Base-by-base conservation (phyloP, 768 basidiomycete species). In the Tylopilus vinaceipallidus region DNA sequence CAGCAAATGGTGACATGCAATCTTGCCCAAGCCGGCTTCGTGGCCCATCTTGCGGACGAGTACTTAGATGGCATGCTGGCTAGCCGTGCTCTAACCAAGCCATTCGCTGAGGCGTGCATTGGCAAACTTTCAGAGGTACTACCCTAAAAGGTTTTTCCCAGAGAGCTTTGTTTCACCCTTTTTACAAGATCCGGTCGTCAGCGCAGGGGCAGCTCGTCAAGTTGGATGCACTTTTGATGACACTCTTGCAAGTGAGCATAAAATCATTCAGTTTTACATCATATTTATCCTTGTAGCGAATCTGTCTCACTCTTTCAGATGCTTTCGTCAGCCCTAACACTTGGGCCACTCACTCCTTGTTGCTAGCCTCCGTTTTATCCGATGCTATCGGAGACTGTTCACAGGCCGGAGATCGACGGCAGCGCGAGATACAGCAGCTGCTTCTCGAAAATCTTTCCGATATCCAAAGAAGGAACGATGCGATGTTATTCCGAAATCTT, bases 21-120 rank as follows among this genome's bases (percentile, higher is more conserved):
- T 62, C 77, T 91, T 23, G 89, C 91, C 3, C 90, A 93, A 69
- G 80, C 82, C 13, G 85, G 83, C 3, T 91, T 93, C 61, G 69
- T 91, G 12, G 80, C 78, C 23, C 78, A 84, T 42, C 70, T 93
- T n/a, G 81, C 78, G 6, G 87, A 92, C 57, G 89, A 91, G 63
- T 92, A 91, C 64, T 67, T 90, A 5, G 81, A 83, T 38, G 87
- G 82, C 19, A 79, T 92, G 64, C 65, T 84, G 13, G 68, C 69
- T 14, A 83, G 76, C 56, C 80, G 88, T n/a, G 80, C 87, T 1
- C 71, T 92, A 42, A 73, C 83, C 12, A 78, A 76, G 24, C 87
- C 84, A 3, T 80, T 92, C 52, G 75, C 80, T 0, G 86, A 90
- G n/a, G 82, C 84, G 5, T 90, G 82, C 53, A 61, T 91, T 27